Percentiles rank a stretch among this genome's conserved stretches.
Conservation (phyloP, 225 moss, liverwort and hornwort genomes). For the Neckera pumila region DNA sequence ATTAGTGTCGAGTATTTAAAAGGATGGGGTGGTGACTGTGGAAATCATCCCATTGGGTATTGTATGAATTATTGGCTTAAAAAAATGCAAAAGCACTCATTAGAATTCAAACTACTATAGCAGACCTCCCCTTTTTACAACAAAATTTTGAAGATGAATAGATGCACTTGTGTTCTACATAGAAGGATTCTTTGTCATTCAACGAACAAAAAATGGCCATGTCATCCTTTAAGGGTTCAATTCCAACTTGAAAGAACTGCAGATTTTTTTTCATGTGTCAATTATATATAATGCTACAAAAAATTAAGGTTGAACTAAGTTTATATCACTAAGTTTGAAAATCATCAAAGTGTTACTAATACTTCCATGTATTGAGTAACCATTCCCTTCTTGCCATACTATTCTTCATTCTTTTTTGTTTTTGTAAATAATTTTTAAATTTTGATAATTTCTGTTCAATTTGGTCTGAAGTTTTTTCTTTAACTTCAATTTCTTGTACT, state of each 20-base stretch:
- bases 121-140: too few relatives aligned
- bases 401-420: not conserved
- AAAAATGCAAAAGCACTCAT: too few relatives aligned
- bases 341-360: not conserved
- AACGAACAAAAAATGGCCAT: too few relatives aligned
- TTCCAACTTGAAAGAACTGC: too few relatives aligned
- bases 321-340: not conserved
- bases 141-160: too few relatives aligned
- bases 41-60: too few relatives aligned
- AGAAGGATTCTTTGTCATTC: too few relatives aligned
- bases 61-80: too few relatives aligned
- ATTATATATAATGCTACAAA: not conserved
- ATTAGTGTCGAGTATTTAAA: not conserved
- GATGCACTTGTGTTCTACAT: too few relatives aligned
- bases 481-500: not conserved
- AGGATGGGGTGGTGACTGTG: too few relatives aligned
- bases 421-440: not conserved
- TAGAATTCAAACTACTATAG: too few relatives aligned
- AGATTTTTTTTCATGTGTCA: not conserved
- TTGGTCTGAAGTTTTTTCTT: not conserved
- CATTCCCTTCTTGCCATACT: not conserved
- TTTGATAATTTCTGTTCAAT: not conserved
- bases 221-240: too few relatives aligned
- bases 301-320: not conserved
- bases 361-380: not conserved